Base-by-base conservation (phyloP, 352 stramenopile genomes). In the Globisporangium uncinulatum region DNA sequence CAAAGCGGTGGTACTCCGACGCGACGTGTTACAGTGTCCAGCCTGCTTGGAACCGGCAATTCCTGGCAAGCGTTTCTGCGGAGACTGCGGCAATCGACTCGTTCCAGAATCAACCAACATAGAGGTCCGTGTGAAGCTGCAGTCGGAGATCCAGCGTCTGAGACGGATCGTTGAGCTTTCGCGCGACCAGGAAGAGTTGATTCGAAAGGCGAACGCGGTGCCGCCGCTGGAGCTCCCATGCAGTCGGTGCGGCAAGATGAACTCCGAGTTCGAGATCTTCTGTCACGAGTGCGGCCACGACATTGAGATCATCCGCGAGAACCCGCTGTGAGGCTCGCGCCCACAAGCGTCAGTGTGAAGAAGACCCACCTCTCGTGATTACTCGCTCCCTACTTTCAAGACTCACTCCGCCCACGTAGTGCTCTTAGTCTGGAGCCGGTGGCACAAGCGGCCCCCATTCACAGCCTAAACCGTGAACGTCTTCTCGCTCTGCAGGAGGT, bases 401-500 rank as follows among this genome's bases (percentile, higher is more conserved):
- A 29, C 24, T 29, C 24, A 29, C 24, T 29, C 24, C 24, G 1
- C 24, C 24, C 24, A 29, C 4, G 24, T 29, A 29, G 24, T 29
- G 24, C 24, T 29, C 24, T 1, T 4, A 29, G 24, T 29, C 24
- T 29, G 24, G 24, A 29, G 24, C 24, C 4, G n/a, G n/a, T n/a
- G n/a, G n/a, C n/a, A n/a, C n/a, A n/a, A 29, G 24, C 24, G 24
- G 4, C 24, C 24, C 15, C 11, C 20, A 7, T 14, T 46, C 1
- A 14, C 41, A 46, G n/a, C 41, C 39, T 44, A 44, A 17, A 44
- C n/a, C 39, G 39, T 44, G 10, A 44, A 44, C 39, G 39, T 44
- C 39, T 44, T 44, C 39, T 44, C 39, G 39, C 39, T 44, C 39
- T 44, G 39, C 39, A 44, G 39, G 39, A 44, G 39, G 39, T 44